phyloP scores from a whole-genome alignment of 83 land plant species.

The Thuja plicata region DNA sequence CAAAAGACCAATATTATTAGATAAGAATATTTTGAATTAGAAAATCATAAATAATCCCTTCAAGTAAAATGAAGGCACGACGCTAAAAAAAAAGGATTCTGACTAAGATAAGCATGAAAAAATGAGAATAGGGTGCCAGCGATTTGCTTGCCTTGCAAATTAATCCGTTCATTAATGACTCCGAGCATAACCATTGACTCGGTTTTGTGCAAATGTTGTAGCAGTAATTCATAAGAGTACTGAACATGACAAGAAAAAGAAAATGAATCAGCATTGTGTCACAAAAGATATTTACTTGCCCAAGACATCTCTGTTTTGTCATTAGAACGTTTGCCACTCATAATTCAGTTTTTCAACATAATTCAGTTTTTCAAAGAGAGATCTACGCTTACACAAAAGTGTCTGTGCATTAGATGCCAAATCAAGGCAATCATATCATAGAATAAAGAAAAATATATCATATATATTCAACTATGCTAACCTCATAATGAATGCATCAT shows the following conservation, averaged over 20 bases:
- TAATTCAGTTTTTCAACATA: background rate
- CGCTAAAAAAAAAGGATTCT: background rate
- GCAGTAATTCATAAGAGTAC: conserved; percentile 93
- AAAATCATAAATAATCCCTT: background rate
- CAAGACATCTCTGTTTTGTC: background rate
- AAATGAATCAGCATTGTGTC: background rate
- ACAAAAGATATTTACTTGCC: background rate
- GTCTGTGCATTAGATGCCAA: background rate
- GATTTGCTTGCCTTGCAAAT: conserved; percentile 62
- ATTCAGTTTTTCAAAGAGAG: background rate
- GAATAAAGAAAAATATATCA: background rate
- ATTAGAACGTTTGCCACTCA: background rate
- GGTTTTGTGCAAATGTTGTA: conserved; percentile 88
- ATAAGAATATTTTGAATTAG: background rate
- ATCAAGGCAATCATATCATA: background rate
- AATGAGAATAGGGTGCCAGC: background rate
- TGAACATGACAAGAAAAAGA: conserved; percentile 18
- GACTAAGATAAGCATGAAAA: conserved; percentile 1
- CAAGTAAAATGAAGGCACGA: conserved; percentile 6
- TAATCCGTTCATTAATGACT: conserved; percentile 86
- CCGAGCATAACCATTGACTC: conserved; percentile 86
- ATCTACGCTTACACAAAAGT: background rate
- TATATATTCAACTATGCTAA: background rate
- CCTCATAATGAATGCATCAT: background rate
- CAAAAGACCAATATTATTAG: conserved; percentile 1